Evolutionary conservation across 805 yeast species (phyloP).

Genomic region (Scheffersomyces spartinae): DNA sequence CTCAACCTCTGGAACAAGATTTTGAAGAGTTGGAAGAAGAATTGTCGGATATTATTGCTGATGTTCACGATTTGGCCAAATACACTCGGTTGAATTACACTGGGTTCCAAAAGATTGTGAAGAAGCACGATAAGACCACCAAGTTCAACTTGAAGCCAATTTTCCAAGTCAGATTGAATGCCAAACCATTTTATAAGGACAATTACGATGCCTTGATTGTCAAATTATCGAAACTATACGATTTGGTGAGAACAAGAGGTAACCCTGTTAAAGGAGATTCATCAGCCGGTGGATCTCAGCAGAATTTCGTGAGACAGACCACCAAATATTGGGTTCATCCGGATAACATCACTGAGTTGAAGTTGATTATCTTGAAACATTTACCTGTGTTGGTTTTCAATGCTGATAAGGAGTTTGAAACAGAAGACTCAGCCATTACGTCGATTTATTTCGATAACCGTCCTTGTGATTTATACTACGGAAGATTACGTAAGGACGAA

Average conservation of each 20-base stretch:
- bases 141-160: conserved; percentile 67
- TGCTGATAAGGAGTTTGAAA: conserved; percentile 89
- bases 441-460: conserved; percentile 92
- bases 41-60: conserved; percentile 75
- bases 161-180: conserved; percentile 82
- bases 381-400: conserved; percentile 95
- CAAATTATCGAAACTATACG: conserved; percentile 79
- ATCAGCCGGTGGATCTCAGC: conserved; percentile 96
- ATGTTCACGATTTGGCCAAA: conserved; percentile 93
- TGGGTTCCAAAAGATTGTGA: conserved; percentile 92
- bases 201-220: conserved; percentile 86
- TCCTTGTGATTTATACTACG: conserved; percentile 83
- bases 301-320: conserved; percentile 95
- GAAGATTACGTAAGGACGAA: conserved; percentile 90
- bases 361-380: conserved; percentile 84
- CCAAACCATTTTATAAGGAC: conserved; percentile 94
- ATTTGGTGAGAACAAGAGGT: conserved; percentile 90
- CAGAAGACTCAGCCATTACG: conserved; percentile 91
- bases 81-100: conserved; percentile 89
- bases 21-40: conserved; percentile 33
- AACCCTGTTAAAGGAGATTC: conserved; percentile 92
- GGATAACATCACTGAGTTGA: conserved; percentile 92
- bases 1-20: conserved; percentile 27
- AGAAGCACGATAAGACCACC: conserved; percentile 92
- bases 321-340: conserved; percentile 99